Base-by-base conservation (phyloP, 345 rosid species). In the Melaleuca alternifolia region DNA sequence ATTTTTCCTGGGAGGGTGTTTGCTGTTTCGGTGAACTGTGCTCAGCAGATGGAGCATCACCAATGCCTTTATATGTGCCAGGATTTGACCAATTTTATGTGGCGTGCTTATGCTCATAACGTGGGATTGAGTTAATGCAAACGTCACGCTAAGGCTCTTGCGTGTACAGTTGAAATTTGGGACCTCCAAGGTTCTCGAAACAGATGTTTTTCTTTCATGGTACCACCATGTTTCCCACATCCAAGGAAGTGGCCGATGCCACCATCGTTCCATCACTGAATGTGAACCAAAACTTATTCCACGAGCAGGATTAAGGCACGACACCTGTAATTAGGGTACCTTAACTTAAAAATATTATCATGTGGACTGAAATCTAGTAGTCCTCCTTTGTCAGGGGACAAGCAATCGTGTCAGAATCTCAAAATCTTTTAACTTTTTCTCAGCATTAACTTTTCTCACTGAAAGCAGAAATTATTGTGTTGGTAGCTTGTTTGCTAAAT, bases 111-210 rank as follows among this genome's bases (percentile, higher is more conserved):
- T 11, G 81, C 46, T 50, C 37, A 26, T 54, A 84, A 83, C 90
- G 90, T 88, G 85, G 62, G 81, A 13, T 79, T 85, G 89, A 88
- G 86, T 86, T 87, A 89, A 90, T 89, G 87, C 85, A 48, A 86
- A 88, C 92, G 91, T 92, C 92, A 89, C 85, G 87, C 85, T 51
- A 82, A 15, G n/a, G 89, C 20, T 57, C 18, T 18, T 50, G 28
- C 20, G 81, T 37, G 81, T 7, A 33, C 82, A 24, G 75, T 54
- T 51, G 13, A 28, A 6, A 2, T 44, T 82, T 81, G 16, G 71
- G 37, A 13, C 37, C 18, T 59, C 5, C 71, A 5, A 14, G 23
- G 77, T 65, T 4, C 3, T 65, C 46, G 46, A 16, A 33, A 65
- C 77, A 8, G 46, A 16, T 20, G 41, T 0, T 33, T 57, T 65